Percentiles rank a stretch among this genome's conserved stretches.
Evolutionary conservation across 164 flowering plant genomes (phyloP).

Genomic region (Warburgia ugandensis): DNA sequence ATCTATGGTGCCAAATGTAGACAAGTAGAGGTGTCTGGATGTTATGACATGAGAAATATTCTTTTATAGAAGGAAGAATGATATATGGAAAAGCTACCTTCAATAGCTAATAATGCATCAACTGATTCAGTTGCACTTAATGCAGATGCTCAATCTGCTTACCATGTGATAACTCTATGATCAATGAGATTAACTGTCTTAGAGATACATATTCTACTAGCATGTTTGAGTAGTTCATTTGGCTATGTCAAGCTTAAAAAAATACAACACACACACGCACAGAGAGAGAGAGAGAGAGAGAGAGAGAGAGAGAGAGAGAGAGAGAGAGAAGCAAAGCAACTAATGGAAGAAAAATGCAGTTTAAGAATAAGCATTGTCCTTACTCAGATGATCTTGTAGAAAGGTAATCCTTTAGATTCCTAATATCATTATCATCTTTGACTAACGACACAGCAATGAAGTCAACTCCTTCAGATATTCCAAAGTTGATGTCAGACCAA

Average conservation of each 20-base stretch:
- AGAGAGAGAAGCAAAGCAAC: not conserved
- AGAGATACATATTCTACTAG: too few relatives aligned
- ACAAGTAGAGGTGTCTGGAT: too few relatives aligned
- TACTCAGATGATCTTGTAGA: conserved; percentile 55
- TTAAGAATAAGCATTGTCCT: conserved; percentile 18
- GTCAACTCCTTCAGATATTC: conserved; percentile 80
- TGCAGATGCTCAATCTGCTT: too few relatives aligned
- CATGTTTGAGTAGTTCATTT: too few relatives aligned
- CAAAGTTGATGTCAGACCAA: conserved; percentile 82
- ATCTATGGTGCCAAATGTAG: too few relatives aligned
- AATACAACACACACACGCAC: not conserved
- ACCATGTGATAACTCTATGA: too few relatives aligned
- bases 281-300: not conserved
- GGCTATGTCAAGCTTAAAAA: not conserved
- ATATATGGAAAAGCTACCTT: too few relatives aligned
- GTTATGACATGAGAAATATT: too few relatives aligned
- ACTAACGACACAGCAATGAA: conserved; percentile 83
- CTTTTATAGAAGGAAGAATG: too few relatives aligned
- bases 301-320: not conserved
- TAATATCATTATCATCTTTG: conserved; percentile 51
- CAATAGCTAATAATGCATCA: too few relatives aligned
- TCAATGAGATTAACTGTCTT: too few relatives aligned
- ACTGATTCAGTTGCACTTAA: too few relatives aligned
- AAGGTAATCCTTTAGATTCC: conserved; percentile 50
- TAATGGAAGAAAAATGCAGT: not conserved